Conservation (phyloP, 129 eudicot genomes). For the Mikania micrantha region DNA sequence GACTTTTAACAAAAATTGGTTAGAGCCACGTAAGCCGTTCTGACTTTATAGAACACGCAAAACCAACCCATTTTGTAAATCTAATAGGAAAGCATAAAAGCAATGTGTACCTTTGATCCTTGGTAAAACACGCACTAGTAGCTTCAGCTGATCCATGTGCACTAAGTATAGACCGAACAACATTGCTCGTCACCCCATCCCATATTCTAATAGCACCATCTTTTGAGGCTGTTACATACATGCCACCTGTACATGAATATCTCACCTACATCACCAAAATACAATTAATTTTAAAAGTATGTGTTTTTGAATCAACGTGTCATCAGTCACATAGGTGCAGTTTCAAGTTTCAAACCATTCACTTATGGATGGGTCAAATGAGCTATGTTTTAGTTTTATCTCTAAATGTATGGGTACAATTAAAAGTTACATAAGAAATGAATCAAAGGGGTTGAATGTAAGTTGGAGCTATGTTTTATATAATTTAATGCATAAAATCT, state of each 20-base stretch:
- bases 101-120: slow-evolving; percentile 61
- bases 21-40: neutral
- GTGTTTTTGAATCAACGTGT: neutral
- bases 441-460: neutral
- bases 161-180: slow-evolving; percentile 58
- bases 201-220: slow-evolving; percentile 80
- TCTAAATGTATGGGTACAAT: no score
- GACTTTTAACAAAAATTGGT: neutral
- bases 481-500: neutral
- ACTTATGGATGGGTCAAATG: neutral
- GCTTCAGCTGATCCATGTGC: slow-evolving; percentile 82
- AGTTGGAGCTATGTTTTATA: neutral
- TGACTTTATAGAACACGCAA: neutral
- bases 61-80: neutral
- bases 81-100: neutral
- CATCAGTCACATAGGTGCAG: neutral
- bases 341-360: neutral
- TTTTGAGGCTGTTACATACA: slow-evolving; percentile 94
- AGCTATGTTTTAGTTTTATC: no score
- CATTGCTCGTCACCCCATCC: slow-evolving; percentile 77
- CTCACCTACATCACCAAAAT: slow-evolving; percentile 50
- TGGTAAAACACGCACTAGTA: slow-evolving; percentile 69
- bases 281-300: neutral
- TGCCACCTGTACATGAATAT: slow-evolving; percentile 82
- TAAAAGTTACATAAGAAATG: neutral